phyloP scores from a whole-genome alignment of 1,139 yeast genomes.

The Insectozyma bohioensis region DNA sequence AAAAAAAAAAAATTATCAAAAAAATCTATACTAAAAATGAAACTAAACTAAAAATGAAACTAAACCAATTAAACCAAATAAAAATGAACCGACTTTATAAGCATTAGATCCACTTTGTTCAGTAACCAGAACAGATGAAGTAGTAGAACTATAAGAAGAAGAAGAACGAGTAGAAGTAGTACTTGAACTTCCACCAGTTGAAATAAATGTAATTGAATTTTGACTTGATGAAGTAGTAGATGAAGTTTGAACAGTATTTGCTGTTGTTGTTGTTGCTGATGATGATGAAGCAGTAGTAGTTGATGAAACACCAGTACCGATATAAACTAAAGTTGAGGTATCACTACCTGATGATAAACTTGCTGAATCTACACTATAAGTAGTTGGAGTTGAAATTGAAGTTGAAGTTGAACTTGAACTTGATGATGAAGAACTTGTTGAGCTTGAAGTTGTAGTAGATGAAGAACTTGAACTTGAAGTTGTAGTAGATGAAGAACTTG shows the following conservation, averaged over 20 bases:
- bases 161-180: background rate
- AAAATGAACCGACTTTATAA: background rate
- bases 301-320: background rate
- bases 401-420: slow-evolving; percentile 5
- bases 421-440: slow-evolving; percentile 2
- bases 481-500: background rate
- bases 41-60: slow-evolving; percentile 3
- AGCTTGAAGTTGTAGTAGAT: slow-evolving; percentile 2
- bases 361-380: background rate
- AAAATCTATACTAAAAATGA: no score
- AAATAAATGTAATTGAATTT: background rate
- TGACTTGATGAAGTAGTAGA: background rate
- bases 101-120: slow-evolving; percentile 2
- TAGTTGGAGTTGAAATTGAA: slow-evolving; percentile 4
- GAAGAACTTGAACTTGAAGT: slow-evolving; percentile 4
- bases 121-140: background rate
- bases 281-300: slow-evolving; percentile 1
- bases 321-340: background rate
- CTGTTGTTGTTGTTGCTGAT: background rate
- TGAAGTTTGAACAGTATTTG: background rate
- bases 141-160: background rate
- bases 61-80: background rate
- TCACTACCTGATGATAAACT: background rate
- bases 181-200: no score
- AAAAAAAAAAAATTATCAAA: no score